Evolutionary conservation across 768 basidiomycete genomes (phyloP).

Genomic region (Tylopilus sp.): DNA sequence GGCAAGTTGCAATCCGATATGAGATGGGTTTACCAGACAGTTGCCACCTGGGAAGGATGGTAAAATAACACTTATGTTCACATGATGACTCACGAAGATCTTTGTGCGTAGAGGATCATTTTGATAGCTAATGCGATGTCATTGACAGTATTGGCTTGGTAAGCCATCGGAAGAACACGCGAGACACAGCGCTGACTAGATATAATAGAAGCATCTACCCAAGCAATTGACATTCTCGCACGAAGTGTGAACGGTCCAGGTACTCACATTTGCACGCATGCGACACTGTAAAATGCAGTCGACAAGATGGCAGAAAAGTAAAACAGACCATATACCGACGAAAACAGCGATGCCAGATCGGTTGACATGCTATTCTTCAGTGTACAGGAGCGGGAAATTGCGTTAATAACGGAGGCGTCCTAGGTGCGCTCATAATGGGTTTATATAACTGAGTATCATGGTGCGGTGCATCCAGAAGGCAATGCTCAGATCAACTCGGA

Average conservation of each 20-base stretch:
- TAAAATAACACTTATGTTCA: neutral
- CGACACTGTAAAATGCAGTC: neutral
- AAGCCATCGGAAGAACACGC: neutral
- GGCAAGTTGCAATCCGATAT: neutral
- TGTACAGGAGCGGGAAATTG: neutral
- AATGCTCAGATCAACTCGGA: no score
- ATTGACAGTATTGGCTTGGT: no score
- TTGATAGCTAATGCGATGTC: neutral
- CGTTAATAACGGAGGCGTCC: no score
- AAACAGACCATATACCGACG: neutral
- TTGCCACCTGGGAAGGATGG: neutral
- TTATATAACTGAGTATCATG: no score
- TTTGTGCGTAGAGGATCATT: neutral
- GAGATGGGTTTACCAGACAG: neutral
- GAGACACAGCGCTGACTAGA: neutral
- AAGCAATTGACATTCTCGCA: neutral
- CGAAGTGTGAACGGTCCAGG: neutral
- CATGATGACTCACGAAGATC: neutral
- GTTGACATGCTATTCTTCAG: neutral
- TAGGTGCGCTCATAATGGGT: no score
- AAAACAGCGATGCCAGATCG: no score
- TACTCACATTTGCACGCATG: neutral
- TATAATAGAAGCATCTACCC: neutral
- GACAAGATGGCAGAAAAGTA: neutral
- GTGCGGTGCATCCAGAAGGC: no score